These are phyloP conservation scores for Phytophthora brassicae DNA, from an alignment of 352 stramenopile species.

Conservation along the genomic window DNA sequence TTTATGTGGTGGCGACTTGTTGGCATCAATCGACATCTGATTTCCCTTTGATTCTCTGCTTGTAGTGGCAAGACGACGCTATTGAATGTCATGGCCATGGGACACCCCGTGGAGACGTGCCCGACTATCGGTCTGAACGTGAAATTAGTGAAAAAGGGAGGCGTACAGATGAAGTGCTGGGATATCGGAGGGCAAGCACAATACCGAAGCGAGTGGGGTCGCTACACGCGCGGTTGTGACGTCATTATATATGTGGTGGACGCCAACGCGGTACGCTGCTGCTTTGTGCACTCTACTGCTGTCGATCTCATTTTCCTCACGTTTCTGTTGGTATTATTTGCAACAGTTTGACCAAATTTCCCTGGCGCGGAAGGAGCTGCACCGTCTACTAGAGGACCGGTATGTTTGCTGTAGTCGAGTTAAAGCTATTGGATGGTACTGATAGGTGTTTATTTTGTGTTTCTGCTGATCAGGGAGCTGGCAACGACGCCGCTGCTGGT, in stretches of 20 bases:
- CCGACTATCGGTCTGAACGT: slow-evolving; percentile 98
- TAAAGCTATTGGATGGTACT: too few relatives aligned
- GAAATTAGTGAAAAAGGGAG: slow-evolving; percentile 96
- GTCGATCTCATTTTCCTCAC: neutral
- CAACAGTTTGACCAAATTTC: slow-evolving; percentile 92
- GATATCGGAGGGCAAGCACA: slow-evolving; percentile 97
- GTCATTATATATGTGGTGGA: slow-evolving; percentile 99
- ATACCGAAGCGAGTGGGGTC: slow-evolving; percentile 94
- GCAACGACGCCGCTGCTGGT: slow-evolving; percentile 94
- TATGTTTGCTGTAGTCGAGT: slow-evolving; percentile 55
- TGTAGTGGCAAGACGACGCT: slow-evolving; percentile 95
- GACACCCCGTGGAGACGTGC: slow-evolving; percentile 94
- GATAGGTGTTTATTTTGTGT: neutral
- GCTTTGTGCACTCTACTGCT: neutral
- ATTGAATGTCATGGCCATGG: slow-evolving; percentile 95
- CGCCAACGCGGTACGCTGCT: slow-evolving; percentile 87
- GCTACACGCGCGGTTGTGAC: slow-evolving; percentile 96
- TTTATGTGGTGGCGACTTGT: neutral
- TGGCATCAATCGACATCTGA: neutral
- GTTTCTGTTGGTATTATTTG: neutral
- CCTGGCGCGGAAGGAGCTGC: slow-evolving; percentile 93
- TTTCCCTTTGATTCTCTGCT: slow-evolving; percentile 11
- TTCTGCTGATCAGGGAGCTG: slow-evolving; percentile 51
- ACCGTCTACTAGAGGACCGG: slow-evolving; percentile 93
- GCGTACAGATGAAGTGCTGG: slow-evolving; percentile 98